Conservation (phyloP, 345 rosid genomes). For the Stellera chamaejasme region DNA sequence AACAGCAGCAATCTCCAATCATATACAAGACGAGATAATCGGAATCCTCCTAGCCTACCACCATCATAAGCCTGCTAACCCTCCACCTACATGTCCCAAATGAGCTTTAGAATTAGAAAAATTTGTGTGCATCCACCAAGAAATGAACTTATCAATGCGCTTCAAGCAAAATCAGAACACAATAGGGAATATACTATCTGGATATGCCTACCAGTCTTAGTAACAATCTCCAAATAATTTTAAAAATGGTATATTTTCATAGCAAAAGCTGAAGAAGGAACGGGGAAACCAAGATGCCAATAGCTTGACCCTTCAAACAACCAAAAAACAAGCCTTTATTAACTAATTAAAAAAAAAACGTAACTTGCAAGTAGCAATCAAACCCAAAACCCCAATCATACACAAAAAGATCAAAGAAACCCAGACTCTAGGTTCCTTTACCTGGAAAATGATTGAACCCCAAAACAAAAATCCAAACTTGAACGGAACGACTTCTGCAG, state of each 20-base stretch:
- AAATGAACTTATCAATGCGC: background rate
- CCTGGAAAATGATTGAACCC: slow-evolving; percentile 1
- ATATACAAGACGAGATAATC: background rate
- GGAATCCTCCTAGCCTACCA: background rate
- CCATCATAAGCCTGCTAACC: slow-evolving; percentile 4
- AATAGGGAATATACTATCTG: background rate
- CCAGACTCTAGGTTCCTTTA: background rate
- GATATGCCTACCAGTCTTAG: slow-evolving; percentile 7
- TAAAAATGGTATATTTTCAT: slow-evolving; percentile 4
- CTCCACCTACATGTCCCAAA: slow-evolving; percentile 8
- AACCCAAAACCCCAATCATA: background rate
- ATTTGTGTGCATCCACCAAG: background rate
- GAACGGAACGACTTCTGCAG: too few relatives aligned
- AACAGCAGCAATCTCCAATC: too few relatives aligned
- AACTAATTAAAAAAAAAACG: slow-evolving; percentile 13
- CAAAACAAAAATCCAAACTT: background rate
- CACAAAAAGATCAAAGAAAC: background rate
- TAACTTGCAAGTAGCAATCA: background rate
- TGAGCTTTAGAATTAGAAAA: background rate
- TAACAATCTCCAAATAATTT: background rate
- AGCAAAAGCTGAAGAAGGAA: slow-evolving; percentile 21
- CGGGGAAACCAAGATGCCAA: slow-evolving; percentile 14
- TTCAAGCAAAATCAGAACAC: slow-evolving; percentile 6
- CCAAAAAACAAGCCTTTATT: slow-evolving; percentile 8
- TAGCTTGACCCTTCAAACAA: slow-evolving; percentile 9